Base-by-base conservation (phyloP, 306 rosid species). In the Fragaria vesca region DNA sequence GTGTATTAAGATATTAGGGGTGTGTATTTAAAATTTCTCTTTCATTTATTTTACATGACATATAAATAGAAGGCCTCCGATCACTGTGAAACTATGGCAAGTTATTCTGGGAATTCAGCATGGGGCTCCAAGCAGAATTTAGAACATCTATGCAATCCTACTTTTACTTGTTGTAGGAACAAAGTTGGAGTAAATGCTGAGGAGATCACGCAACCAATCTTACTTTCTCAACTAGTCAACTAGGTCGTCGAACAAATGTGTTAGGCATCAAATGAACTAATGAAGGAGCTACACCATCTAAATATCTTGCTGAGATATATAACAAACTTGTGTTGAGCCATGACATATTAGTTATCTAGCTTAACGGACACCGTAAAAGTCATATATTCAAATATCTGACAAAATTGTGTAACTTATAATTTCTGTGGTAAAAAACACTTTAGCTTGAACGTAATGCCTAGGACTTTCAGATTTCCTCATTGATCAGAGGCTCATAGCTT, bases 171-270 rank as follows among this genome's bases (percentile, higher is more conserved):
- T 21, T 28, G 24, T 21, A 40, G 71, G 30, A 38, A 67, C 51
- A 67, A 42, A 67, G 30, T 67, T 20, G 32, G 18, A 67, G 72
- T n/a, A 42, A 67, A 67, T 67, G 51, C 30, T 67, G 42, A 67
- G 72, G 34, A 20, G 51, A 61, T 61, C 67, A 61, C 40, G 67
- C 38, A 61, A 28, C 9, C 17, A 28, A 28, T 61, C 66, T 60
- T 60, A 12, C 61, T 60, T 26, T 60, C 66, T 60, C 66, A 60
- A 60, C 66, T 60, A 60, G 34, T 38, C 42, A 38, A 38, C 42
- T 38, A 38, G 42, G 60, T 20, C 26, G 1, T 7, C 21, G n/a
- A 54, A 0, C 45, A 42, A 38, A 38, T 42, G 12, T 16, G 12
- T 16, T 16, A 4, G 8, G 16, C n/a, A 50, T 16, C n/a, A 50